Conservation (phyloP, 2,329 filamentous ascomycete genomes). For the Ophiostoma sp. region DNA sequence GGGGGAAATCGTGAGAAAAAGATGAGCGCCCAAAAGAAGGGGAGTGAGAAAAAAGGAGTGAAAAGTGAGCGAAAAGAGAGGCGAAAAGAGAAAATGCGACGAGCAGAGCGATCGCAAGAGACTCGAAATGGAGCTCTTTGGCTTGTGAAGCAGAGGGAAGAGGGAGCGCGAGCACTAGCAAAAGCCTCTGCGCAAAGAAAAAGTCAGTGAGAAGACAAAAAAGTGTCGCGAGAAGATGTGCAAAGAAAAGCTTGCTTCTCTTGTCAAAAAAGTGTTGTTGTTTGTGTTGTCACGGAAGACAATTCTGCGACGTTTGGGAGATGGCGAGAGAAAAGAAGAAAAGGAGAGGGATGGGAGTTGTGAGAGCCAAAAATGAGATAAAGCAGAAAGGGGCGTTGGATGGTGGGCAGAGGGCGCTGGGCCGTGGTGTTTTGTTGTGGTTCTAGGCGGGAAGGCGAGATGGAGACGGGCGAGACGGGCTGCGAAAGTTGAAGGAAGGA, state of each 20-base stretch:
- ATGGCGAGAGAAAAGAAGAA: slow-evolving; percentile 23
- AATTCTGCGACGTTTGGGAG: slow-evolving; percentile 26
- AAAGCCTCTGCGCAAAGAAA: slow-evolving; percentile 41
- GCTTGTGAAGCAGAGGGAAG: not conserved
- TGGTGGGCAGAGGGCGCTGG: not conserved
- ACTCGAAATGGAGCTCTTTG: not conserved
- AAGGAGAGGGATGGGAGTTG: not conserved
- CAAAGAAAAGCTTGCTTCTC: slow-evolving; percentile 13
- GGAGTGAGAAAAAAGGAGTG: not conserved
- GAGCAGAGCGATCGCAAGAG: slow-evolving; percentile 10
- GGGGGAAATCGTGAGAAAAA: not conserved
- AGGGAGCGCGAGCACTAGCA: slow-evolving; percentile 48
- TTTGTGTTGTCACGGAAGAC: slow-evolving; percentile 24
- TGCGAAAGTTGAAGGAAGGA: not conserved
- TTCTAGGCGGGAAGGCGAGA: slow-evolving; percentile 13
- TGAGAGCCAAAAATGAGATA: slow-evolving; percentile 11
- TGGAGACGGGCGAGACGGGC: not conserved
- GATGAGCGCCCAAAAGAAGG: not conserved
- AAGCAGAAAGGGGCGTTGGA: slow-evolving; percentile 10
- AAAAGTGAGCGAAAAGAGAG: slow-evolving; percentile 1
- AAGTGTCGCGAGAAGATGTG: slow-evolving; percentile 14
- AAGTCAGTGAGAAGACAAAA: slow-evolving; percentile 28
- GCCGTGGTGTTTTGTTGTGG: slow-evolving; percentile 12
- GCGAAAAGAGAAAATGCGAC: slow-evolving; percentile 22
- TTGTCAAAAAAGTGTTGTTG: slow-evolving; percentile 24